Evolutionary conservation across 2,329 filamentous ascomycete species (phyloP).

Genomic region (Colletotrichum tropicale): DNA sequence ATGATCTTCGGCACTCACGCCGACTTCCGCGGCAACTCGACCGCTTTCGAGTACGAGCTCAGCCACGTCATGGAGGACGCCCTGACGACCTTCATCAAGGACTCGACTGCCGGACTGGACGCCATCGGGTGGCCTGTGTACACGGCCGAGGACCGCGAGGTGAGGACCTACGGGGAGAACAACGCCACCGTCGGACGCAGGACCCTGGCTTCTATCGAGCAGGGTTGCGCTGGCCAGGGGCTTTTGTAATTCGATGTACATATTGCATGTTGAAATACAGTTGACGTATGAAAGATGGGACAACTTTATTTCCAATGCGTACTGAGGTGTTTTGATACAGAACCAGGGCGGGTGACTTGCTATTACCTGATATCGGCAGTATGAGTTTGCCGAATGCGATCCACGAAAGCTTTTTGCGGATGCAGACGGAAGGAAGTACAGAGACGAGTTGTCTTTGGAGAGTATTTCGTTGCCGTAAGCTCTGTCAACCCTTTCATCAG

Average conservation of each 20-base stretch:
- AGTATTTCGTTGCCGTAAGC: background rate
- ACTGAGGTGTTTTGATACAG: background rate
- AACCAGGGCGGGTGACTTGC: background rate
- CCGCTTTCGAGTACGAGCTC: slow-evolving; percentile 13
- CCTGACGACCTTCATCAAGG: slow-evolving; percentile 5
- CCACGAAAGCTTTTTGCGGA: background rate
- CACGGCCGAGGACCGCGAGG: background rate
- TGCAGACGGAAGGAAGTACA: background rate
- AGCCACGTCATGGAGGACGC: slow-evolving; percentile 20
- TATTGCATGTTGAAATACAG: background rate
- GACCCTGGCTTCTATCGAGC: slow-evolving; percentile 6
- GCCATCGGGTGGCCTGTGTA: slow-evolving; percentile 9
- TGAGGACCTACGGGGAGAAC: slow-evolving; percentile 14
- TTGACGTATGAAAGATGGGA: background rate
- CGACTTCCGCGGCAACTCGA: slow-evolving; percentile 19
- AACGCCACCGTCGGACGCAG: background rate
- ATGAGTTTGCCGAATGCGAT: background rate
- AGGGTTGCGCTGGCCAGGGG: background rate
- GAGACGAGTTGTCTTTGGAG: background rate
- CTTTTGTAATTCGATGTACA: background rate
- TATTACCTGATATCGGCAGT: background rate
- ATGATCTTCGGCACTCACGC: slow-evolving; percentile 35
- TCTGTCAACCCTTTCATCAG: background rate
- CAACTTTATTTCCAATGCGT: accelerated
- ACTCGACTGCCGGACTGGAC: slow-evolving; percentile 5